phyloP scores from a whole-genome alignment of 1,284 basidiomycete genomes.

The Rhodotorula sp. region DNA sequence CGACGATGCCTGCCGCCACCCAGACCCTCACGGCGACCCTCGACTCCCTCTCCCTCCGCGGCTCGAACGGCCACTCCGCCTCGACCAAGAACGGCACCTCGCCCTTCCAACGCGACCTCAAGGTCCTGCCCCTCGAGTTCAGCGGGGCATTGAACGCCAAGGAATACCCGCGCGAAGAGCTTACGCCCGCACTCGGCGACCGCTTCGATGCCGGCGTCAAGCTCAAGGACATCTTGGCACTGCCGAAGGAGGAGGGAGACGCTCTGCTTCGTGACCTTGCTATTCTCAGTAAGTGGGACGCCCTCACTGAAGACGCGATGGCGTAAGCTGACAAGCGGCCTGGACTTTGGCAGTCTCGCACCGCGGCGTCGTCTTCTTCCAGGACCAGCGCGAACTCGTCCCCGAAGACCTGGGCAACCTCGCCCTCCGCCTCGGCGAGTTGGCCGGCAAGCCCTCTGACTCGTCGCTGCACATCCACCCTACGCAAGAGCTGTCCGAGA shows the following conservation, averaged over 20 bases:
- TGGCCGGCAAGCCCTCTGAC: constrained; percentile 59
- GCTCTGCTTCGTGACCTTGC: constrained; percentile 26
- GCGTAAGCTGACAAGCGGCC: neutral
- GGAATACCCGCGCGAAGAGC: constrained; percentile 8
- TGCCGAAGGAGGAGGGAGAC: constrained; percentile 28
- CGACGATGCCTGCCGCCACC: neutral
- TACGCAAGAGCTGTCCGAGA: constrained; percentile 54
- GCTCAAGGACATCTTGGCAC: constrained; percentile 23
- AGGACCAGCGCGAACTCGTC: constrained; percentile 55
- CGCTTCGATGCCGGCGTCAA: constrained; percentile 20
- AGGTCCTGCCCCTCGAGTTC: constrained; percentile 14
- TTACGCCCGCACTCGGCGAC: constrained; percentile 18
- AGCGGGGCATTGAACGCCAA: constrained; percentile 8
- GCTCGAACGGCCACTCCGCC: neutral
- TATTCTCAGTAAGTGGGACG: constrained; percentile 20
- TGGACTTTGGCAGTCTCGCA: constrained; percentile 54
- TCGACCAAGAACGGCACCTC: neutral
- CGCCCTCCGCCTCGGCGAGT: constrained; percentile 56
- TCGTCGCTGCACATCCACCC: constrained; percentile 60
- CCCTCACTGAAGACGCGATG: too few species aligned
- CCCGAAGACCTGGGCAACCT: constrained; percentile 49
- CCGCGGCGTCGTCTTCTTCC: constrained; percentile 71
- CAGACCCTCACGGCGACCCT: constrained; percentile 1
- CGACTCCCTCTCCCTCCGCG: constrained; percentile 10
- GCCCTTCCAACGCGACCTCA: constrained; percentile 7